phyloP scores from a whole-genome alignment of 371 early-diverging fungal genomes.

The Funneliformis caledonium region DNA sequence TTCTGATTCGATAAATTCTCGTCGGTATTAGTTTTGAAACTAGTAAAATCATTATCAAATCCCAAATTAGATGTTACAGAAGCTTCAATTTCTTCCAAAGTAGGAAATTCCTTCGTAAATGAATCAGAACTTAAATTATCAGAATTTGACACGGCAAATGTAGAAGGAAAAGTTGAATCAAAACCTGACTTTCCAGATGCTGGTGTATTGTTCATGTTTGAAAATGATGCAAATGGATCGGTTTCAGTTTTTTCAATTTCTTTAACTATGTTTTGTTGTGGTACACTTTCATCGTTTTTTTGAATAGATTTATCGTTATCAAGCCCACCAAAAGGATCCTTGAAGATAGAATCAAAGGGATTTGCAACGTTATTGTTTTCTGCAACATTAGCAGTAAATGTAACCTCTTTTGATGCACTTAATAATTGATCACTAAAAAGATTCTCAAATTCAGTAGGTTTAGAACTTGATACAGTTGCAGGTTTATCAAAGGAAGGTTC shows the following conservation, averaged over 20 bases:
- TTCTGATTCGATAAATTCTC: neutral
- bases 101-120: slow-evolving; percentile 31
- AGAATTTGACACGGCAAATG: neutral
- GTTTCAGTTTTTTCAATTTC: neutral
- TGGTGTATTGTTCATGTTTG: neutral
- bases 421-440: neutral
- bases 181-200: neutral
- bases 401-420: neutral
- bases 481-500: slow-evolving; percentile 24
- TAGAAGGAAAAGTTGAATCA: neutral
- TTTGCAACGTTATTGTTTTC: neutral
- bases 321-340: neutral
- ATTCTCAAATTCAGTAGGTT: slow-evolving; percentile 8
- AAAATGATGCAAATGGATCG: slow-evolving; percentile 18
- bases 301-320: neutral
- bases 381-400: neutral
- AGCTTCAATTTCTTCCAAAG: slow-evolving; percentile 32
- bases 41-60: slow-evolving; percentile 33
- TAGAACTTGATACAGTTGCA: slow-evolving; percentile 20
- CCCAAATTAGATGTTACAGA: slow-evolving; percentile 21
- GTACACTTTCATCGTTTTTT: neutral
- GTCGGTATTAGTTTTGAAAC: slow-evolving; percentile 6
- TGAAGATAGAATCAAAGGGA: slow-evolving; percentile 10
- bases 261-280: neutral
- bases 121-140: slow-evolving; percentile 25